Evolutionary conservation across 2,329 filamentous ascomycete species (phyloP), one percentile per base, ranked within the genome.

Genomic region (Fusarium cyanostomum): DNA sequence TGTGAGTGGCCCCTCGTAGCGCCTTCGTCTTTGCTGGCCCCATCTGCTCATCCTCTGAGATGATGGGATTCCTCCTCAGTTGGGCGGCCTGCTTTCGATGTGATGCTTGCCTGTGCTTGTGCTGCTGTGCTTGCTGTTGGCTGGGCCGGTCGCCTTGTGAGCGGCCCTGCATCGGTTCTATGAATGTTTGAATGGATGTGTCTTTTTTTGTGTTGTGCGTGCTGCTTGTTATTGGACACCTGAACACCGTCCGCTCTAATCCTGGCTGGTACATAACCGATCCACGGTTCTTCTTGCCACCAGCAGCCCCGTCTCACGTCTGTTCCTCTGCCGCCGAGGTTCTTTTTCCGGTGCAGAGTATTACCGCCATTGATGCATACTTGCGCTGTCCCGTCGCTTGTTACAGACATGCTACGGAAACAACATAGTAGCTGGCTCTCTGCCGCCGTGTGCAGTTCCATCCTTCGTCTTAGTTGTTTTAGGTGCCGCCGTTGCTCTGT

Each of bases 1-100:
- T 62, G 45, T 66, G 52, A 70, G 62, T 70, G 67, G 67, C 44
- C 56, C 27, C 49, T 69, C 50, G 60, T 69, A 70, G 67, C 52
- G 54, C 61, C 48, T 38, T 62, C 35, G 53, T 54, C 52, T 15
- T 27, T 46, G 59, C 44, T 49, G 43, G 58, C 38, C 42, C 58
- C 62, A 54, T 64, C 56, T 42, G 37, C 50, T 52, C 56, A 56
- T 41, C 46, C 28, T 64, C 52, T 46, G 35, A 45, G 56, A 57
- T 31, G 31, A 39, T 64, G 44, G 48, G 33, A 53, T 37, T 52
- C 18, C 41, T 42, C 37, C 21, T 48, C 37, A 42, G 24, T 46
- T 30, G 31, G 49, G 39, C 18, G n/a, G n/a, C 30, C 13, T 50
- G 45, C 33, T 24, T 26, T 50, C 12, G 41, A 18, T 30, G 27